Conservation (phyloP, 306 rosid genomes). For the Alnus glutinosa region DNA sequence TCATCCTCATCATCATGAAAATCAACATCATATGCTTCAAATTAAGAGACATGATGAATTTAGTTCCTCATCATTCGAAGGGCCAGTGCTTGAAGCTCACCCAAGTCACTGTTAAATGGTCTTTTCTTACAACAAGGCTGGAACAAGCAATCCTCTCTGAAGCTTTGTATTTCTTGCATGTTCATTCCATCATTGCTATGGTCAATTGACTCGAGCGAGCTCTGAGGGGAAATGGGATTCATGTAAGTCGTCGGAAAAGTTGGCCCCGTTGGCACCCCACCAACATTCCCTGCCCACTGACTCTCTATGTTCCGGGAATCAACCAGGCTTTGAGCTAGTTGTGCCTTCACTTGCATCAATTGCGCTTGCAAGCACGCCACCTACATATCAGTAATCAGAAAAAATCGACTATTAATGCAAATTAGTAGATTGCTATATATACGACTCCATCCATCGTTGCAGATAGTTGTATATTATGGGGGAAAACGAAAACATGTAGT, state of each 20-base stretch:
- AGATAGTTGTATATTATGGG: too few relatives aligned
- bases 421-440: too few relatives aligned
- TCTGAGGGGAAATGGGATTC: constrained; percentile 82
- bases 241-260: constrained; percentile 39
- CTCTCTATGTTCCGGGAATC: constrained; percentile 50
- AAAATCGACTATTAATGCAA: not conserved
- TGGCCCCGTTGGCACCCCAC: constrained; percentile 41
- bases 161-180: constrained; percentile 56
- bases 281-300: constrained; percentile 46
- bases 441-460: too few relatives aligned
- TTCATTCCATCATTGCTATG: constrained; percentile 48
- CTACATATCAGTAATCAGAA: constrained; percentile 28
- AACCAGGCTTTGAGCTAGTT: constrained; percentile 57
- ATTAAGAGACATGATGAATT: constrained; percentile 4
- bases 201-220: constrained; percentile 75
- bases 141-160: constrained; percentile 43
- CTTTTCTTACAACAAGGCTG: constrained; percentile 49
- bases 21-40: constrained; percentile 8
- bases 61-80: constrained; percentile 91
- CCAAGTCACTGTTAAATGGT: constrained; percentile 52
- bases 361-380: constrained; percentile 94
- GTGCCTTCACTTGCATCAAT: constrained; percentile 78
- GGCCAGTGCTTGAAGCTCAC: constrained; percentile 91
- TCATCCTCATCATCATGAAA: constrained; percentile 22
- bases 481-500: too few relatives aligned